Percentiles rank a stretch among this genome's conserved stretches.
Conservation (phyloP, 768 basidiomycete genomes). For the Strobilomyces confusus region DNA sequence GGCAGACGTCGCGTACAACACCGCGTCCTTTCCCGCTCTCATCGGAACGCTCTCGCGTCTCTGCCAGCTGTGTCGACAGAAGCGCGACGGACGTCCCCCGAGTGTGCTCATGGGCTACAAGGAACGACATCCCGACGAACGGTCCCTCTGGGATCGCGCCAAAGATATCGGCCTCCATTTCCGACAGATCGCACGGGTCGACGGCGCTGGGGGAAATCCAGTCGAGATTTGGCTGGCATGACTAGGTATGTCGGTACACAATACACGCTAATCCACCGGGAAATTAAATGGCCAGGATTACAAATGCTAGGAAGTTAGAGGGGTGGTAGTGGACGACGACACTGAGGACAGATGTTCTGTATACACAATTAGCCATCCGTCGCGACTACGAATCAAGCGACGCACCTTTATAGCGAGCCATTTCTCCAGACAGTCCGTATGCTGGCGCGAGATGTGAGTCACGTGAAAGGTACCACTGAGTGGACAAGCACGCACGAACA, state of each 20-base stretch:
- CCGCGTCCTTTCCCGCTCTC: slow-evolving; percentile 75
- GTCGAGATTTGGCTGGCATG: slow-evolving; percentile 70
- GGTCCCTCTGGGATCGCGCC: slow-evolving; percentile 67
- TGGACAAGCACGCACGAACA: slow-evolving; percentile 59
- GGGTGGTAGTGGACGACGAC: slow-evolving; percentile 38
- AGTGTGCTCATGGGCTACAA: slow-evolving; percentile 79
- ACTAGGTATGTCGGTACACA: slow-evolving; percentile 11
- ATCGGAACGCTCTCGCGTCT: slow-evolving; percentile 61
- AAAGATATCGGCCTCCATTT: slow-evolving; percentile 52
- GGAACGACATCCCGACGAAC: slow-evolving; percentile 74
- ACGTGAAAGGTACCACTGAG: neutral
- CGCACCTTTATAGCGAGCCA: slow-evolving; percentile 75
- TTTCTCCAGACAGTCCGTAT: slow-evolving; percentile 84
- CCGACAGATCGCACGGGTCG: slow-evolving; percentile 46
- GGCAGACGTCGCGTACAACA: slow-evolving; percentile 93
- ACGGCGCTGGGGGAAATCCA: slow-evolving; percentile 58
- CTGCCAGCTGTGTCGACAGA: slow-evolving; percentile 23
- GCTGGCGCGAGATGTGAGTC: slow-evolving; percentile 38
- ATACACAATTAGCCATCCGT: neutral
- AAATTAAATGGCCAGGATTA: neutral
- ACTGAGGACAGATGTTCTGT: slow-evolving; percentile 86
- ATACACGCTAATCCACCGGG: slow-evolving; percentile 1
- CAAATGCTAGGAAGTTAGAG: slow-evolving; percentile 38
- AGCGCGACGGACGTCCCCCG: slow-evolving; percentile 31
- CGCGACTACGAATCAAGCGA: neutral